Conservation (phyloP, 2,329 filamentous ascomycete genomes). For the Arthrobotrys sinensis region DNA sequence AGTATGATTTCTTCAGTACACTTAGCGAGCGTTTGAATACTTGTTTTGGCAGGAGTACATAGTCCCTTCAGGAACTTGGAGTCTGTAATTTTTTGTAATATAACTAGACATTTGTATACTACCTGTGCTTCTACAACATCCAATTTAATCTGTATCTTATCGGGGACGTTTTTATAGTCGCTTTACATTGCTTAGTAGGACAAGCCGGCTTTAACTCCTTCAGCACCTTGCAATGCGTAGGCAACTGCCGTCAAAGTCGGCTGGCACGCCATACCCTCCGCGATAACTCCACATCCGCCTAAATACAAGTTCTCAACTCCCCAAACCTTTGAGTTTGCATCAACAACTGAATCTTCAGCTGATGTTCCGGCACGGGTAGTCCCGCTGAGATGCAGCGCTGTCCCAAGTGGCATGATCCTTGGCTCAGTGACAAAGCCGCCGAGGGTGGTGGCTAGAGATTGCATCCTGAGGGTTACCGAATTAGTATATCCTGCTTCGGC, state of each 20-base stretch:
- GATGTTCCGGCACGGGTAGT: constrained; percentile 61
- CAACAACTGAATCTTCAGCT: constrained; percentile 59
- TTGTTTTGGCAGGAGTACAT: neutral
- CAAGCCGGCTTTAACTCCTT: constrained; percentile 36
- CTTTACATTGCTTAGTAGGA: neutral
- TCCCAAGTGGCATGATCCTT: constrained; percentile 61
- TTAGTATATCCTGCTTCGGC: constrained; percentile 2
- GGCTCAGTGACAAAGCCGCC: constrained; percentile 63
- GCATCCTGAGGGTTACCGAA: constrained; percentile 60
- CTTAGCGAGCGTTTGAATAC: constrained; percentile 10
- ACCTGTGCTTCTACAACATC: neutral
- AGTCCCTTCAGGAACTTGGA: neutral
- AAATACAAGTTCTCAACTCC: constrained; percentile 62
- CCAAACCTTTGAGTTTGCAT: constrained; percentile 63
- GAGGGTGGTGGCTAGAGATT: constrained; percentile 56
- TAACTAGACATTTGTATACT: constrained; percentile 2
- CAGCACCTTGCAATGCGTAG: constrained; percentile 62
- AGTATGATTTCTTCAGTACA: neutral
- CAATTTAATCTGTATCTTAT: too few species aligned
- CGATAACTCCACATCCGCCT: constrained; percentile 64
- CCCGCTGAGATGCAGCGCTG: constrained; percentile 61
- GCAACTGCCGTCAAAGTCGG: constrained; percentile 64
- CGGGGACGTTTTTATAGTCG: too few species aligned
- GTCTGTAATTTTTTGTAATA: constrained; percentile 20
- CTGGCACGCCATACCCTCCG: constrained; percentile 63